These are phyloP conservation scores for Thielaviopsis cerberus DNA, from an alignment of 2,329 filamentous ascomycete species.

Conservation along the genomic window DNA sequence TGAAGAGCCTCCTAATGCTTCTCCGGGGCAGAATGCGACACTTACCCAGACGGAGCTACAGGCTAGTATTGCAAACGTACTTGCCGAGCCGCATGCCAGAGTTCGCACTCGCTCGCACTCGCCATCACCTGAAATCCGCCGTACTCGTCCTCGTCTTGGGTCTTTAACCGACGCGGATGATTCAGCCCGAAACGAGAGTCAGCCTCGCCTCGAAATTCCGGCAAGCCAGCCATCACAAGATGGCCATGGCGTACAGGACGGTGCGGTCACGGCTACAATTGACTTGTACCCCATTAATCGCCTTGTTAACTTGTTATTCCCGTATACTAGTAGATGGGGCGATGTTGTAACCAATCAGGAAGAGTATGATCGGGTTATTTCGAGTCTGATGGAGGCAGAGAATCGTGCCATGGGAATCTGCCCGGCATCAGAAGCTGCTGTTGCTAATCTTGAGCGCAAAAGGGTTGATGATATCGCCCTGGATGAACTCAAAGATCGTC, in stretches of 20 bases:
- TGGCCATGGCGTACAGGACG: not conserved
- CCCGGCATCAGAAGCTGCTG: constrained; percentile 58
- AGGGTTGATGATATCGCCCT: constrained; percentile 54
- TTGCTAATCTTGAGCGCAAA: constrained; percentile 53
- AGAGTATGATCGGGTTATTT: constrained; percentile 73
- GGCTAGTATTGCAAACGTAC: not conserved
- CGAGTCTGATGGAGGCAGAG: constrained; percentile 72
- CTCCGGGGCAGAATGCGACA: not conserved
- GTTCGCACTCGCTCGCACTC: not conserved
- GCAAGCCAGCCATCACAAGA: not conserved
- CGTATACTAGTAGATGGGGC: constrained; percentile 27
- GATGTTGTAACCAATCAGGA: constrained; percentile 86
- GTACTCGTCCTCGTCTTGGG: not conserved
- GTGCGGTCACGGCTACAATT: not conserved
- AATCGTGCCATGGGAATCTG: constrained; percentile 59
- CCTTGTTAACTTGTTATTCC: not conserved
- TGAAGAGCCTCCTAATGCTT: not conserved
- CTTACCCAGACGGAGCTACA: not conserved
- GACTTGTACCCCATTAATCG: not conserved
- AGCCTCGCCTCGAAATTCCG: not conserved
- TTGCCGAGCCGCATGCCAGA: not conserved
- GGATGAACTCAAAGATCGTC: constrained; percentile 21
- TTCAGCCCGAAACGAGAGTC: not conserved
- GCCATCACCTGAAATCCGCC: not conserved
- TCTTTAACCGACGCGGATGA: not conserved